Evolutionary conservation across 2,329 filamentous ascomycete species (phyloP).

Genomic region (Blumeria hordei): DNA sequence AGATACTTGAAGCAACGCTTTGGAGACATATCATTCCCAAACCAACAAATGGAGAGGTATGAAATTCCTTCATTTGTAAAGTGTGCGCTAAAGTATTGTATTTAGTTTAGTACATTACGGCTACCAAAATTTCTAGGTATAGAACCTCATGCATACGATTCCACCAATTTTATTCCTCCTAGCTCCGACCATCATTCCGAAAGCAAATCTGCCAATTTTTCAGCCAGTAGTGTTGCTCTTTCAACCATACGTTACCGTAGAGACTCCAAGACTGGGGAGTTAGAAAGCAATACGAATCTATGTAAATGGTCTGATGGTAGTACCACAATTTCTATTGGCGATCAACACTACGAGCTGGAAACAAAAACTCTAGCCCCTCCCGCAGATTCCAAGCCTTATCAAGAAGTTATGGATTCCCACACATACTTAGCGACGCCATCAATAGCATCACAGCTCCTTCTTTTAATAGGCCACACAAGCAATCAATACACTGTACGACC

Average conservation of each 20-base stretch:
- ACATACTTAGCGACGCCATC: slow-evolving; percentile 55
- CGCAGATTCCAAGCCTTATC: slow-evolving; percentile 28
- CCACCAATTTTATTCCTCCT: slow-evolving; percentile 39
- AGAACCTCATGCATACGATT: slow-evolving; percentile 40
- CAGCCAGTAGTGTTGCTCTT: slow-evolving; percentile 30
- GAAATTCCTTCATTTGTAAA: slow-evolving; percentile 1
- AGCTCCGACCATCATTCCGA: slow-evolving; percentile 29
- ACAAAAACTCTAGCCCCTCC: slow-evolving; percentile 43
- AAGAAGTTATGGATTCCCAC: slow-evolving; percentile 45
- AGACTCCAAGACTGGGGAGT: slow-evolving; percentile 35
- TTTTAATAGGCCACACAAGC: slow-evolving; percentile 53
- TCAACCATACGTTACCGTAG: slow-evolving; percentile 46
- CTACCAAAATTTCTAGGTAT: slow-evolving; percentile 51
- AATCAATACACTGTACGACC: slow-evolving; percentile 46
- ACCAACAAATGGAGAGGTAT: slow-evolving; percentile 44
- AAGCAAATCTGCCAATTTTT: slow-evolving; percentile 23
- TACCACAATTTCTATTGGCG: slow-evolving; percentile 49
- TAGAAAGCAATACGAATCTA: slow-evolving; percentile 53
- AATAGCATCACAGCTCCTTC: slow-evolving; percentile 39
- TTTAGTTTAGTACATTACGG: slow-evolving; percentile 42
- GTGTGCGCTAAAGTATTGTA: slow-evolving; percentile 5
- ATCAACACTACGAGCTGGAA: slow-evolving; percentile 51
- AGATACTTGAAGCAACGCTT: slow-evolving; percentile 38
- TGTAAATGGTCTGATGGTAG: slow-evolving; percentile 63
- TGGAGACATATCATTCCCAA: slow-evolving; percentile 48